phyloP scores from a whole-genome alignment of 2,329 filamentous ascomycete genomes.

The Aspergillus fumigatus region DNA sequence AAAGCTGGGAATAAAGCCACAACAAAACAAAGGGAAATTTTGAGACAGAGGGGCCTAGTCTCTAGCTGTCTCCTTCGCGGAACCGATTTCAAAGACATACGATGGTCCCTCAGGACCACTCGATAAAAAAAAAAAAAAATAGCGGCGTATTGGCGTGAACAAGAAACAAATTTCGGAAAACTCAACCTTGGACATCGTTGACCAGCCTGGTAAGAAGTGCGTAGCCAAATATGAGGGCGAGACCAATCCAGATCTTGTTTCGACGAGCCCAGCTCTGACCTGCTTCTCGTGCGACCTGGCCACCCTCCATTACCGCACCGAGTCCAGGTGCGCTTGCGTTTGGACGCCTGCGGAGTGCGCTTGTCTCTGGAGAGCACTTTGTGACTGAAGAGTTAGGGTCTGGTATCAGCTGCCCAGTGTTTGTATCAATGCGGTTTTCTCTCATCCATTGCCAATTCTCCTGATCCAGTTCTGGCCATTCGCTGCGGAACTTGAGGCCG shows the following conservation, averaged over 20 bases:
- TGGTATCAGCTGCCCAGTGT: constrained; percentile 65
- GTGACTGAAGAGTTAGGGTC: constrained; percentile 49
- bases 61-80: constrained; percentile 6
- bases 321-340: constrained; percentile 51
- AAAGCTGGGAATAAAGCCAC: not conserved
- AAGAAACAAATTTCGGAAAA: not conserved
- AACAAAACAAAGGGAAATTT: not conserved
- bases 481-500: constrained; percentile 78
- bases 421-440: constrained; percentile 71
- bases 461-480: constrained; percentile 84
- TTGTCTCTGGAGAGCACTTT: constrained; percentile 59
- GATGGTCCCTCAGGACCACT: not conserved
- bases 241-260: constrained; percentile 71
- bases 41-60: not conserved
- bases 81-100: constrained; percentile 1
- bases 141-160: constrained; percentile 1
- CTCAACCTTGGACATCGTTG: constrained; percentile 45
- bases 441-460: constrained; percentile 94
- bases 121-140: not conserved
- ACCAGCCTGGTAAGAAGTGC: constrained; percentile 75
- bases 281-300: constrained; percentile 68
- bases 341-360: constrained; percentile 60
- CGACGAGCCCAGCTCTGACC: constrained; percentile 76
- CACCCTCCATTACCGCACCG: constrained; percentile 69
- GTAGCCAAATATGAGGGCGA: constrained; percentile 71